Evolutionary conservation across 1,284 basidiomycete genomes (phyloP).

Genomic region (Neonothopanus nambi): DNA sequence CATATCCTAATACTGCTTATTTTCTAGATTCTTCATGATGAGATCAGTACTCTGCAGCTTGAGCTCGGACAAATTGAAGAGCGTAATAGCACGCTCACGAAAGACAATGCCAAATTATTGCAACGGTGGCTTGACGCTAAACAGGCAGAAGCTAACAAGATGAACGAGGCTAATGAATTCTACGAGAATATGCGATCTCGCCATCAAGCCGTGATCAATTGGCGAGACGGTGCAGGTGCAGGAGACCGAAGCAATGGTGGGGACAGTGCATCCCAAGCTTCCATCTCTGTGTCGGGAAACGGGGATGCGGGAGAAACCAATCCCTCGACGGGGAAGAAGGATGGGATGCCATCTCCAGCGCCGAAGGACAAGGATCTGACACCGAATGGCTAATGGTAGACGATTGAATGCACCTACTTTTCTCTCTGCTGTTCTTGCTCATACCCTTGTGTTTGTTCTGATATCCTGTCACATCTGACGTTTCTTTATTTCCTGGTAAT

Average conservation of each 20-base stretch:
- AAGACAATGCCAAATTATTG: conserved; percentile 92
- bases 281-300: conserved; percentile 63
- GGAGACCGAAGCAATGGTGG: conserved; percentile 28
- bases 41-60: conserved; percentile 86
- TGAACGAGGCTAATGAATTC: conserved; percentile 90
- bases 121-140: conserved; percentile 96
- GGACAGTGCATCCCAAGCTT: conserved; percentile 27
- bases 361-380: conserved; percentile 73
- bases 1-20: no score
- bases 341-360: conserved; percentile 71
- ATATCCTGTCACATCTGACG: neutral
- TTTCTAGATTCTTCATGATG: conserved; percentile 86
- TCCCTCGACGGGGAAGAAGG: conserved; percentile 56
- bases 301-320: conserved; percentile 54
- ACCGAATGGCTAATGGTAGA: conserved; percentile 84
- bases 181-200: conserved; percentile 79
- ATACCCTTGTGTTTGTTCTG: conserved; percentile 3
- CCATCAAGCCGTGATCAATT: conserved; percentile 56
- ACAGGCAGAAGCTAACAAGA: conserved; percentile 88
- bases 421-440: neutral
- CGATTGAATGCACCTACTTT: conserved; percentile 30
- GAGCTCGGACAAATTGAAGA: conserved; percentile 90
- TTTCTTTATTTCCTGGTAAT: conserved; percentile 18
- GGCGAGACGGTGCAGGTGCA: conserved; percentile 46
- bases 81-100: conserved; percentile 81